Evolutionary conservation across 1,284 basidiomycete genomes (phyloP), one percentile per base, ranked within the genome.

Genomic region (Irpex sp.): DNA sequence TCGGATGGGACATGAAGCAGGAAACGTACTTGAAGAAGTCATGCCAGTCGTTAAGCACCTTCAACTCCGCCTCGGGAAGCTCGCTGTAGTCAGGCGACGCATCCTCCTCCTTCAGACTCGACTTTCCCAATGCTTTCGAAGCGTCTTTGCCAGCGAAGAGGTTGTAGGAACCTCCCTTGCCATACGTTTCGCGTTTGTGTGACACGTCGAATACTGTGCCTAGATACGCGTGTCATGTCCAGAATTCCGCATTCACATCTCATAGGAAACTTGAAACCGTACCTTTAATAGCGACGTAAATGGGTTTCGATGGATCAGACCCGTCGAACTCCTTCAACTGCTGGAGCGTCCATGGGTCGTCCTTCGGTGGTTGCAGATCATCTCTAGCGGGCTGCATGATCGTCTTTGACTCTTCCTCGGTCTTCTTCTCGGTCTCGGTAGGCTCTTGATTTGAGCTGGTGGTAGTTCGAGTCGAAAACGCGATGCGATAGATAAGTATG

Each of bases 211-310:
- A 96, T 9, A 96, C 82, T 0, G 86, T 88, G 58, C 92, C 92
- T 92, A 68, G 52, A 26, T 13, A 40, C 34, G 40, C 38, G 44
- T 34, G 6, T 44, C 49, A 21, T 17, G 49, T 51, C 51, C 31
- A 57, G 49, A 37, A 52, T 7, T 49, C 19, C 58, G 62, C 57
- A 55, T 54, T 26, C 26, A 36, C 54, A 55, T 9, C 47, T 44
- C 34, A 58, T 62, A 63, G 52, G 34, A 19, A 19, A 63, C 49
- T 51, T 69, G 77, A 44, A 31, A 31, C 4, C 31, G 31, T 63
- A 89, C 93, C 92, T 81, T 96, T 97, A 75, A 96, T 94, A 55
- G 92, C 87, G 44, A 97, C 92, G 68, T 93, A 94, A 61, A 97
- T 92, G 0, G 92, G 91, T 71, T 86, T 86, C 47, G 73, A 70